A percentile compares a stretch with the other conserved stretches of the same genome.
phyloP scores from a whole-genome alignment of 257 asterid genomes.

The Nicotiana attenuata region DNA sequence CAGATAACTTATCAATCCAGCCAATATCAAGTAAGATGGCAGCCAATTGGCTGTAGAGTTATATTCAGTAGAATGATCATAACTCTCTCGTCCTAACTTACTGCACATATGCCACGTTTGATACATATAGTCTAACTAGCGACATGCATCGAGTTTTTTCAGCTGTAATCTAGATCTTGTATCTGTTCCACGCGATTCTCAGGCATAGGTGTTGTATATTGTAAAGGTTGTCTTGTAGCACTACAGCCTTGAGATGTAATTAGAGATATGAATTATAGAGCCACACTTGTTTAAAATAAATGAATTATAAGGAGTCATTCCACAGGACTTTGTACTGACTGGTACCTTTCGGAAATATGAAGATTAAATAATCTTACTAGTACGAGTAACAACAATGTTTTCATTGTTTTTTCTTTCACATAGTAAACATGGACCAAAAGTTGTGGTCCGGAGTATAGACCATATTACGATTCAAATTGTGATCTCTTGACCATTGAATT shows the following conservation, averaged over 20 bases:
- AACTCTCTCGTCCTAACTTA: background rate
- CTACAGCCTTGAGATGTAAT: background rate
- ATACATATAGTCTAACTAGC: conserved; percentile 11
- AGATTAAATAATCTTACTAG: background rate
- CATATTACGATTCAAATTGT: background rate
- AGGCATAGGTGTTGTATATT: conserved; percentile 13
- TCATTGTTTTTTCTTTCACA: background rate
- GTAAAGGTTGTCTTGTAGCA: background rate
- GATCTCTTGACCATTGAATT: background rate
- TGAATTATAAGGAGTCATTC: background rate
- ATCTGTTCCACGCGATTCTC: background rate
- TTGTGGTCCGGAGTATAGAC: background rate
- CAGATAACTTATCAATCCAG: conserved; percentile 45
- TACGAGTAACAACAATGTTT: background rate
- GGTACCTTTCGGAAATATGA: background rate
- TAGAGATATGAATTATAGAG: background rate
- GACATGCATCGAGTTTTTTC: background rate
- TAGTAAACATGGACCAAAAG: too few species aligned
- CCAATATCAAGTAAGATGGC: conserved; percentile 39
- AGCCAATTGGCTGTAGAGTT: conserved; percentile 57
- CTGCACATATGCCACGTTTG: background rate
- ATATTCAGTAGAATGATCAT: background rate
- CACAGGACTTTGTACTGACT: background rate
- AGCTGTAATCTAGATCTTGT: conserved; percentile 4
- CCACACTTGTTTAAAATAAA: background rate